A percentile compares a stretch with the other conserved stretches of the same genome.
These are phyloP conservation scores for Trichoderma koningii DNA, from an alignment of 2,329 filamentous ascomycete species.

Conservation along the genomic window DNA sequence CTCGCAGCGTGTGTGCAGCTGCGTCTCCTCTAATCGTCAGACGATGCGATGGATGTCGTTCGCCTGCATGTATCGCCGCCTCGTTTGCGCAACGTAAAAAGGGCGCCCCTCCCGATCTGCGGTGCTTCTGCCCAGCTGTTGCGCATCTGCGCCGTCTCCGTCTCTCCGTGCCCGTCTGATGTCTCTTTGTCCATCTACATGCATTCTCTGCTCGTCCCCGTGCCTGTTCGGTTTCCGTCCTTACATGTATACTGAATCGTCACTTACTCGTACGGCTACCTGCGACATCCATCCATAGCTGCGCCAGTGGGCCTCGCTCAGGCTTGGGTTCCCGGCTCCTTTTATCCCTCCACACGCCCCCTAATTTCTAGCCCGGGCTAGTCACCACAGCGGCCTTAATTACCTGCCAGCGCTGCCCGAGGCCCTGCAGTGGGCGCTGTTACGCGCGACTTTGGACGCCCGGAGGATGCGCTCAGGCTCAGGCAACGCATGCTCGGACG, in stretches of 20 bases:
- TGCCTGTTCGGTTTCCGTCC: not conserved
- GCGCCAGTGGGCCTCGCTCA: constrained; percentile 14
- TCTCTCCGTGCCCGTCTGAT: no score
- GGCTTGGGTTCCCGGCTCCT: constrained; percentile 21
- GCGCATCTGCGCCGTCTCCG: no score
- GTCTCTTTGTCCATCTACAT: no score
- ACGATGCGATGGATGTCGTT: constrained; percentile 6
- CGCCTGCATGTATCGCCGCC: not conserved
- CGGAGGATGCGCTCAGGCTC: constrained; percentile 27
- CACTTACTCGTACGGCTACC: not conserved
- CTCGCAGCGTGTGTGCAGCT: constrained; percentile 14
- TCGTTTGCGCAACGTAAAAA: constrained; percentile 7
- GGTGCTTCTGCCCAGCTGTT: constrained; percentile 1
- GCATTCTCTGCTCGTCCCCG: not conserved
- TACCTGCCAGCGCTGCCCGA: constrained; percentile 14
- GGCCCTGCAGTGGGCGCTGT: not conserved
- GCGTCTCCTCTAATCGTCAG: constrained; percentile 19
- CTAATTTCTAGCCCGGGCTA: constrained; percentile 24
- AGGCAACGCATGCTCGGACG: constrained; percentile 26
- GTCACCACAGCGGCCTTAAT: constrained; percentile 22
- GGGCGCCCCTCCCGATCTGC: not conserved
- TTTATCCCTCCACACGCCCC: constrained; percentile 26
- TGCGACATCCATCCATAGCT: constrained; percentile 13
- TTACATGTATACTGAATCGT: no score
- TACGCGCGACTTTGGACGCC: constrained; percentile 3